Base-by-base conservation (phyloP, 2,329 filamentous ascomycete species). In the Chaetoscypha palmicola region DNA sequence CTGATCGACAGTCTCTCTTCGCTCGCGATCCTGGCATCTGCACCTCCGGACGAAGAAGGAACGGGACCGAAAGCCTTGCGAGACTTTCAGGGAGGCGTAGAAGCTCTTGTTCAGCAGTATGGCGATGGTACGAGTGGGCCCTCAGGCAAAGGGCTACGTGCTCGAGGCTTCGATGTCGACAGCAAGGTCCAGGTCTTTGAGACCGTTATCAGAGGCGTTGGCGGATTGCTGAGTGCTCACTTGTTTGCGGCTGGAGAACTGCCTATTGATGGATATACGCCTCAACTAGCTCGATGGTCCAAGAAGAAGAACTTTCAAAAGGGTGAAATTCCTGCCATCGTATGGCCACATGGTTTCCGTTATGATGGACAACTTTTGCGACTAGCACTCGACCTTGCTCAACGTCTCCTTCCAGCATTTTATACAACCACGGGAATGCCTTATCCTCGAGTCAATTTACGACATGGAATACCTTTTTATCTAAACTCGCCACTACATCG, bases 101-200 rank as follows among this genome's bases (percentile, higher is more conserved):
- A 76, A 47, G 72, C 81, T 40, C 71, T 97, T 55, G 83, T 96
- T 2, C 70, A 79, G 52, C 72, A 92, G 55, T 97, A 96, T 63
- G 91, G 91, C 3, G 90, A 96, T 64, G 91, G 90, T 1, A 80
- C 79, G 22, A 66, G 71, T 7, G 83, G 85, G 2, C 70, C 76
- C 11, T 72, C 73, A 4, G 87, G 86, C 5, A 73, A 77, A 58
- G 91, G 91, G 3, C 70, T 75, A 45, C 74, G 88, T 51, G 81
- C 81, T 3, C 76, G 80, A 43, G 92, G 89, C 0, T 98, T 98
- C 58, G 88, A 98, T 64, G 71, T 95, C 31, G 91, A 98, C 65
- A 95, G 90, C 68, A 98, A 97, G 66, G 92, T 98, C 2, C 91
- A 98, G 67, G 88, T 98, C 30, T 98, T 98, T 60, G 92, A 98